Percentiles rank a stretch among this genome's conserved stretches.
Evolutionary conservation across 352 stramenopile species (phyloP).

Genomic region (Globisporangium cederbergense): DNA sequence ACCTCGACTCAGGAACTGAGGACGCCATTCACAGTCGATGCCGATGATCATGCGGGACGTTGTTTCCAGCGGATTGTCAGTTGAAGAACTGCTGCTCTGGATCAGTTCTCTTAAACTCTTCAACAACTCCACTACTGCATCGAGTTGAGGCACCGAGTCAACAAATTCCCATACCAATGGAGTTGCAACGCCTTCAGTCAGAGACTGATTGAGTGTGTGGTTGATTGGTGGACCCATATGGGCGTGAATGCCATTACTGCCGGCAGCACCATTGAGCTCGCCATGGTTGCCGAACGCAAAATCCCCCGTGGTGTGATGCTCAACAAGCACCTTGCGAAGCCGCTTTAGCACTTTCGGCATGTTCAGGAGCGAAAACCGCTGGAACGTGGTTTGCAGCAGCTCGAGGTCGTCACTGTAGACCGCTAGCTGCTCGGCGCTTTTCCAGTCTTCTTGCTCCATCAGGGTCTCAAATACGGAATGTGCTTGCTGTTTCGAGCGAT

Average conservation of each 20-base stretch:
- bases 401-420: conserved; percentile 19
- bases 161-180: conserved; percentile 34
- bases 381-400: conserved; percentile 29
- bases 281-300: not conserved
- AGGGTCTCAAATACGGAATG: conserved; percentile 25
- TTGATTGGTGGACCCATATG: conserved; percentile 17
- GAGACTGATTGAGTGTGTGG: conserved; percentile 24
- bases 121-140: conserved; percentile 24
- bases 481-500: conserved; percentile 4
- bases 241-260: not conserved
- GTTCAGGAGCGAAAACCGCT: conserved; percentile 28
- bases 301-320: not conserved
- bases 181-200: not conserved
- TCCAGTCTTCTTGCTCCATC: conserved; percentile 42
- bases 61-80: conserved; percentile 9
- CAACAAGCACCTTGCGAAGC: conserved; percentile 27
- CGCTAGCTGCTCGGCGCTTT: conserved; percentile 38
- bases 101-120: not conserved
- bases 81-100: conserved; percentile 2
- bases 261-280: not conserved
- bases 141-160: conserved; percentile 21
- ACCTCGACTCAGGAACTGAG: conserved; percentile 36
- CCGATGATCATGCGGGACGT: conserved; percentile 32
- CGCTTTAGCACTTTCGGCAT: conserved; percentile 61
- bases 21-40: conserved; percentile 66